Evolutionary conservation across 176 grass and related monocot genomes (phyloP).

Genomic region (Microstegium vimineum): DNA sequence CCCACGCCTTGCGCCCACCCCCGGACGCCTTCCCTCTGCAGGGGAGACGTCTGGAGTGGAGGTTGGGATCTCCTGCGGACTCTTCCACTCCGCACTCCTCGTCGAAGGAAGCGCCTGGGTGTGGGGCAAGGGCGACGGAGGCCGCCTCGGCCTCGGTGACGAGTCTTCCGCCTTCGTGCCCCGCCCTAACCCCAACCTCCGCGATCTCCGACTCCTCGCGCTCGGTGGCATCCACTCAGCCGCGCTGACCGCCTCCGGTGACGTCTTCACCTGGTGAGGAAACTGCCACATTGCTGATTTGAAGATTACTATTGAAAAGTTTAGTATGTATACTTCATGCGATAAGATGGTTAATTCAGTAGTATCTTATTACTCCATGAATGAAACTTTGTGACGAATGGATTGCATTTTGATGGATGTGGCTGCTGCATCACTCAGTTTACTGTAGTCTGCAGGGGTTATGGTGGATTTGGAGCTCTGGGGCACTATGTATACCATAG

Average conservation of each 20-base stretch:
- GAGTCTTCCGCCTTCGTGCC: constrained; percentile 68
- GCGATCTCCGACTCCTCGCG: constrained; percentile 42
- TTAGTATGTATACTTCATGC: neutral
- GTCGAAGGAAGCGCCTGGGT: constrained; percentile 72
- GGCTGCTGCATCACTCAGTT: constrained; percentile 64
- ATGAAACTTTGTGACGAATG: neutral
- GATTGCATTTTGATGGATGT: constrained; percentile 29
- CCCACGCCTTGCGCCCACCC: constrained; percentile 46
- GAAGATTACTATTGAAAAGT: neutral
- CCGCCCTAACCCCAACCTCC: constrained; percentile 66
- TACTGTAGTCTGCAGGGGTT: constrained; percentile 95
- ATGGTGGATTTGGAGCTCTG: constrained; percentile 97
- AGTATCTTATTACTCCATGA: neutral
- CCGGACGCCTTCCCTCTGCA: constrained; percentile 33
- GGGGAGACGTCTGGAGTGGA: constrained; percentile 23
- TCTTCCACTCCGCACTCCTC: constrained; percentile 77
- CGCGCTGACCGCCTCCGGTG: constrained; percentile 64
- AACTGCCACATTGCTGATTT: constrained; percentile 33
- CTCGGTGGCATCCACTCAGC: constrained; percentile 89
- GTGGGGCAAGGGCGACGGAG: constrained; percentile 94
- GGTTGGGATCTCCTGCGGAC: constrained; percentile 85
- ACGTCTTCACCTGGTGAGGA: constrained; percentile 84
- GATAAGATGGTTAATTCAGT: neutral
- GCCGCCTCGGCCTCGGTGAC: constrained; percentile 73
- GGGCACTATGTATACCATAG: constrained; percentile 89